These are phyloP conservation scores for Nakazawaea wyomingensis DNA, from an alignment of 805 yeast genomes.

Conservation along the genomic window DNA sequence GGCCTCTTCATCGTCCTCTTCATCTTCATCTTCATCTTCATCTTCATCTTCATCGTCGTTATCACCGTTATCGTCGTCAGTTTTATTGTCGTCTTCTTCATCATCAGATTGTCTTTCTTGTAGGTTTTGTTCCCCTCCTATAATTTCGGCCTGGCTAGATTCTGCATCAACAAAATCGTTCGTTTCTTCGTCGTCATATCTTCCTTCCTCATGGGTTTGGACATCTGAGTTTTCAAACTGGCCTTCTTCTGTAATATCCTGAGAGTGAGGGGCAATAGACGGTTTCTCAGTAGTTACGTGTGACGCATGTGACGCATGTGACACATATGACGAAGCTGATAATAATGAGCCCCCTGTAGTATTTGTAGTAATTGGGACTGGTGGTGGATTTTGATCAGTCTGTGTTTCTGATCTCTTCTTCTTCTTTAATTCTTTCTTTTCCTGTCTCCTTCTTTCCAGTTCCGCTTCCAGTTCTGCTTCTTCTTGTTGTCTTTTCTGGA, in stretches of 20 bases:
- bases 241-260: background rate
- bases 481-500: constrained; percentile 77
- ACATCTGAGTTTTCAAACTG: background rate
- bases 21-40: constrained; percentile 48
- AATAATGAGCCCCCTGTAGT: constrained; percentile 4
- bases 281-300: background rate
- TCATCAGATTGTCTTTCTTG: constrained; percentile 15
- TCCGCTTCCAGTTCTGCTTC: constrained; percentile 73
- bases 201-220: background rate
- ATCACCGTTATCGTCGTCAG: constrained; percentile 24
- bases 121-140: constrained; percentile 15
- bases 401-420: constrained; percentile 15
- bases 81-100: constrained; percentile 21
- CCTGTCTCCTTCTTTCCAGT: constrained; percentile 40
- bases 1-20: constrained; percentile 71
- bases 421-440: constrained; percentile 40
- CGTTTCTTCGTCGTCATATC: constrained; percentile 2
- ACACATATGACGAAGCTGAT: constrained; percentile 1
- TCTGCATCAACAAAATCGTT: constrained; percentile 4
- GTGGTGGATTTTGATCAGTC: background rate
- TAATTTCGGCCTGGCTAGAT: too few species aligned
- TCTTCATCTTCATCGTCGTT: constrained; percentile 43
- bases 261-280: too few species aligned
- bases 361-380: background rate
- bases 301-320: background rate